Evolutionary conservation across 306 rosid species (phyloP), one percentile per base, ranked within the genome.

Genomic region (Purshia tridentata): DNA sequence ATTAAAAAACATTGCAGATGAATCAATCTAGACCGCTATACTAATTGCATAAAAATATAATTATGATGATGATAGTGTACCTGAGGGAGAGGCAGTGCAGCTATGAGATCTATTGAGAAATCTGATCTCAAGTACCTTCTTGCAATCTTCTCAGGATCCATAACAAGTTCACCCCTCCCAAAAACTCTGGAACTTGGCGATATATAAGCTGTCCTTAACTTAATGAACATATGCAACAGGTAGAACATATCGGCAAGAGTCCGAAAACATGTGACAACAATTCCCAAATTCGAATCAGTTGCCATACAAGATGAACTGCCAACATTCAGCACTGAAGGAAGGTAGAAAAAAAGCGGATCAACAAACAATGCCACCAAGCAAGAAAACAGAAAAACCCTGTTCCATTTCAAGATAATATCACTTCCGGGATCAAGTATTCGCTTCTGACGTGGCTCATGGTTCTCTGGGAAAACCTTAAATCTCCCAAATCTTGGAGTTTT

Each of bases 51-150:
- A 19, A 16, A 50, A 47, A 39, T 4, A 12, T 0, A 10, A 13
- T 9, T 48, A 40, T 50, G n/a, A 45, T 44, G 22, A 40, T 19
- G 65, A 55, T 40, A 10, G 51, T 10, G 64, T 83, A 91, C 98
- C 98, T 93, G 98, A 14, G 98, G 97, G 84, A 93, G 97, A 78
- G 98, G 98, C 65, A 88, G 76, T 11, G 94, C 66, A 54, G 97
- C 97, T 22, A 88, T 70, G 81, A 89, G 86, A 86, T 93, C 96
- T 65, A 93, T 56, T 81, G 85, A 77, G 83, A 91, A 93, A 59
- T 91, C 88, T 1, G 97, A 84, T 80, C 81, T 85, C 78, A 91
- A 63, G 70, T 93, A 91, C 64, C 98, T 63, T 9, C 52, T 78
- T 0, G 89, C 90, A 72, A 93, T 93, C 82, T 77, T 73, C 47